phyloP scores from a whole-genome alignment of 768 basidiomycete genomes.

The Suillus subluteus region DNA sequence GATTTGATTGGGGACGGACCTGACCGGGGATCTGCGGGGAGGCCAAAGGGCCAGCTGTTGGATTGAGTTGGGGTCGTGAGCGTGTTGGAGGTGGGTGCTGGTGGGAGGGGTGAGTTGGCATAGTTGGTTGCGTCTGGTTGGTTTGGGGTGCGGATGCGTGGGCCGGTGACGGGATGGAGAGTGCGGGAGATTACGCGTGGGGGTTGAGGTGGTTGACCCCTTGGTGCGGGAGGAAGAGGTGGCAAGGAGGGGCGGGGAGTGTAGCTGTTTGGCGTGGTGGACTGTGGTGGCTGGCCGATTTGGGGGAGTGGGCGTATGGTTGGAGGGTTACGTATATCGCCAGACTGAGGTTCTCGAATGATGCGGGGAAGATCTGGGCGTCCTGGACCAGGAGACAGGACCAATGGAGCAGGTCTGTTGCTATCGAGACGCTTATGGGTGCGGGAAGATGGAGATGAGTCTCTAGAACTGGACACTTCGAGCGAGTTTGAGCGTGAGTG shows the following conservation, averaged over 20 bases:
- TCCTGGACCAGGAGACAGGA: conserved; percentile 57
- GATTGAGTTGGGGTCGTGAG: conserved; percentile 45
- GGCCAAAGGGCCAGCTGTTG: conserved; percentile 51
- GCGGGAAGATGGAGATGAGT: conserved; percentile 32
- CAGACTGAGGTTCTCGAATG: conserved; percentile 58
- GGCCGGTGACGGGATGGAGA: conserved; percentile 39
- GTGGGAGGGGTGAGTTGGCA: conserved; percentile 45
- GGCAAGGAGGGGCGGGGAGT: conserved; percentile 55
- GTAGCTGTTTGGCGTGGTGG: conserved; percentile 38
- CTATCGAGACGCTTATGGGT: conserved; percentile 56
- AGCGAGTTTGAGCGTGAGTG: conserved; percentile 31
- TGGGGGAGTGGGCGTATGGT: conserved; percentile 36
- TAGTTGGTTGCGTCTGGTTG: conserved; percentile 56
- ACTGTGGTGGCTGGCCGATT: conserved; percentile 15
- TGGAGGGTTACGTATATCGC: conserved; percentile 45
- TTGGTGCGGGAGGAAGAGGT: conserved; percentile 72
- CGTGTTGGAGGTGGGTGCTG: conserved; percentile 42
- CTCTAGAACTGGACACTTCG: conserved; percentile 18
- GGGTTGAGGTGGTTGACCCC: conserved; percentile 54
- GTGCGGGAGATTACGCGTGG: conserved; percentile 37
- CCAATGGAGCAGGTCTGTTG: conserved; percentile 80
- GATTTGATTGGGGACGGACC: conserved; percentile 46
- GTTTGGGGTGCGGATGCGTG: conserved; percentile 54
- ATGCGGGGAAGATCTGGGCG: conserved; percentile 73
- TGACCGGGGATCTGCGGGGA: conserved; percentile 66